Evolutionary conservation across 805 yeast species (phyloP).

Genomic region (Metschnikowia koreensis): DNA sequence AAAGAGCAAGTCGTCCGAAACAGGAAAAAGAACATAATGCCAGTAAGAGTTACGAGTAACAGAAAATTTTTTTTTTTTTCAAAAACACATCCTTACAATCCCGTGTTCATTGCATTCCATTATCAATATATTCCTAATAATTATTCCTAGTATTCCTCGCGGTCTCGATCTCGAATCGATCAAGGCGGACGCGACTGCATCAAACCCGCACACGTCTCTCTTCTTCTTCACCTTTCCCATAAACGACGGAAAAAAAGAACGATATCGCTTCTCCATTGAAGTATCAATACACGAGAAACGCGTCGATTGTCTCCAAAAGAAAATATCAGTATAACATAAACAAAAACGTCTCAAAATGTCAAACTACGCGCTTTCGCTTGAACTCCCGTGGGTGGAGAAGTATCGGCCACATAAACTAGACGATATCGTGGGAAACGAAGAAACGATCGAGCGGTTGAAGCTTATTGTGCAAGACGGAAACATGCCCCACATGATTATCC

Average conservation of each 20-base stretch:
- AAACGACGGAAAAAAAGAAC: neutral
- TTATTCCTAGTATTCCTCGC: neutral
- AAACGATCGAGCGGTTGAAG: conserved; percentile 79
- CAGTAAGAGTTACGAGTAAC: too few species aligned
- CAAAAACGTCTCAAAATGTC: too few species aligned
- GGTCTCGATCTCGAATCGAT: neutral
- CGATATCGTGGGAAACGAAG: conserved; percentile 92
- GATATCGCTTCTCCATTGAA: neutral
- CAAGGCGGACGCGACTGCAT: neutral
- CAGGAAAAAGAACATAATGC: too few species aligned
- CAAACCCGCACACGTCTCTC: neutral
- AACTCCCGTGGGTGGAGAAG: conserved; percentile 77
- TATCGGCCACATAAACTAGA: conserved; percentile 77
- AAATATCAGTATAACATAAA: too few species aligned
- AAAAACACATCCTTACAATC: too few species aligned
- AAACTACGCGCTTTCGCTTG: conserved; percentile 20
- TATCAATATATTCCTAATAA: neutral
- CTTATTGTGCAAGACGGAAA: conserved; percentile 90
- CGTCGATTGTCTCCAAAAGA: neutral
- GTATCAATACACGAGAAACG: neutral
- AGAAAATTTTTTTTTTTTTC: too few species aligned
- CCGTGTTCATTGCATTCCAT: too few species aligned
- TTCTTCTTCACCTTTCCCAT: neutral
- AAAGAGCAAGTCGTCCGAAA: too few species aligned
- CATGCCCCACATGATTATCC: conserved; percentile 93